Evolutionary conservation across 2,329 filamentous ascomycete species (phyloP), one percentile per base, ranked within the genome.

Genomic region (Cercospora sojina): DNA sequence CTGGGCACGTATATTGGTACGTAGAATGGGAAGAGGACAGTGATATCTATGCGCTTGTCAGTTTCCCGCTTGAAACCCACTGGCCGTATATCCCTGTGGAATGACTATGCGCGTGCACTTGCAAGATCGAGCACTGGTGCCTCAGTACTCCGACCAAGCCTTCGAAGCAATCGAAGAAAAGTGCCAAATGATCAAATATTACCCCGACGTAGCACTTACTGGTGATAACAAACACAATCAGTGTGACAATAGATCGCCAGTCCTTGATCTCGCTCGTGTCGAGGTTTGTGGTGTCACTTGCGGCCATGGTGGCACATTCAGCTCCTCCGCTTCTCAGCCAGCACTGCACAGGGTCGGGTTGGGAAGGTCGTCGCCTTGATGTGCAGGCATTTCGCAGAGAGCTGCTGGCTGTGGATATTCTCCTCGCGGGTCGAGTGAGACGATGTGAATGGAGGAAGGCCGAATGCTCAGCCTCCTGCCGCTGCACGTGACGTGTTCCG

Each of bases 221-320:
- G 4, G 89, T 89, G 47, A 90, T 51, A 35, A 91, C 80, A 72
- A 92, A 92, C 53, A 89, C 84, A 62, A 92, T 79, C 35, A 92
- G 81, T 0, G 89, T 91, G 64, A 91, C 78, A 59, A 92, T 91
- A 16, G 89, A 91, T 59, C 85, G 83, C 89, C 89, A 91, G 65
- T 85, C 77, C 63, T 77, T 84, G 72, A 92, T 91, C 70, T 83
- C 78, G 57, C 76, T 76, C 27, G 86, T 88, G 68, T 87, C 80
- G 10, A 84, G 75, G 63, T 79, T 53, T 10, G 35, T 29, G 47
- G 31, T 55, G 23, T 41, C 31, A 10, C 43, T 62, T 12, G 49
- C 25, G 27, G 60, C 60, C 60, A 62, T 62, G 16, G 18, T 62
- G 27, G 31, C 29, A 23, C 29, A 51, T 51, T 27, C 47, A 51